These are phyloP conservation scores for Erysiphe pulchra DNA, from an alignment of 2,329 filamentous ascomycete genomes.

Conservation along the genomic window DNA sequence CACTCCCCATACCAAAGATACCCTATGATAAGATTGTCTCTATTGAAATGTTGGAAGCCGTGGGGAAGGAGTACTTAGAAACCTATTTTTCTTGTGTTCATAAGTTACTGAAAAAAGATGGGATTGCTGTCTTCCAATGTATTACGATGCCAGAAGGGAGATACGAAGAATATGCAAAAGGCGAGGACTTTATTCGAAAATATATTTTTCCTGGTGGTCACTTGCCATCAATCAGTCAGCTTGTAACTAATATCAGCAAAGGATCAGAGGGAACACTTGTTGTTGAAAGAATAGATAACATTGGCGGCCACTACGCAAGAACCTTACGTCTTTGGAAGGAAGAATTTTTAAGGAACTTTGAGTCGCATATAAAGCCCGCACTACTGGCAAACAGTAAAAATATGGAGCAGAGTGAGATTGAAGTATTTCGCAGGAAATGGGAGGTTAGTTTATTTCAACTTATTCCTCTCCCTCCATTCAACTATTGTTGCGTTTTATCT, in stretches of 20 bases:
- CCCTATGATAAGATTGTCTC: conserved; percentile 47
- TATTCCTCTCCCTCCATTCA: not conserved
- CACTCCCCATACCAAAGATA: conserved; percentile 24
- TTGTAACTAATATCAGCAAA: conserved; percentile 30
- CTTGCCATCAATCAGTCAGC: conserved; percentile 30
- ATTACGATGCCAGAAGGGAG: conserved; percentile 51
- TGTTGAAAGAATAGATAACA: conserved; percentile 42
- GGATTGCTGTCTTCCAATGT: conserved; percentile 47
- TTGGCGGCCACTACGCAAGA: conserved; percentile 48
- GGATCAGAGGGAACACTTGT: conserved; percentile 36
- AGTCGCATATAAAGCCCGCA: conserved; percentile 30
- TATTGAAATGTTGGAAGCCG: conserved; percentile 57
- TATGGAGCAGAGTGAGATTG: conserved; percentile 34
- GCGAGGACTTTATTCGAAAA: conserved; percentile 48
- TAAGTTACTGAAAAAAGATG: conserved; percentile 34
- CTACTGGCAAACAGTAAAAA: conserved; percentile 28
- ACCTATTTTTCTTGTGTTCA: conserved; percentile 43
- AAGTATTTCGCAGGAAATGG: conserved; percentile 47
- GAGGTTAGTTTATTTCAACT: conserved; percentile 20
- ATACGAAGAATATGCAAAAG: conserved; percentile 37
- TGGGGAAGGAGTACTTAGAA: conserved; percentile 38
- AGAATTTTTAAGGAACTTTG: conserved; percentile 36
- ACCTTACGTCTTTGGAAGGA: conserved; percentile 43
- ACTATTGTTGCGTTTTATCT: no score
- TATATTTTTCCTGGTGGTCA: conserved; percentile 65